phyloP scores from a whole-genome alignment of 2,329 filamentous ascomycete genomes.

The Ophiostoma sp. region DNA sequence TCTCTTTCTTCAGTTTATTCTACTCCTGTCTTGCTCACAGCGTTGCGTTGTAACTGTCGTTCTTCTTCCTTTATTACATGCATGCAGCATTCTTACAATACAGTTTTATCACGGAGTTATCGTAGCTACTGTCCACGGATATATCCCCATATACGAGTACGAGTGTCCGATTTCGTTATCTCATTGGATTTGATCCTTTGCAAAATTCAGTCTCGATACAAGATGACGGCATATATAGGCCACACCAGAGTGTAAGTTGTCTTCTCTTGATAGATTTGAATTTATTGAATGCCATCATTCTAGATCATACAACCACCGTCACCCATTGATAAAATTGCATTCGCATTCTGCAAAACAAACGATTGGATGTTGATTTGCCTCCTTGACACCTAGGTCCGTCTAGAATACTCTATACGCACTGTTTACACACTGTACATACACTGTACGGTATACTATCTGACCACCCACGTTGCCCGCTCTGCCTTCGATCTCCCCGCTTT shows the following conservation, averaged over 20 bases:
- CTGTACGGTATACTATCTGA: neutral
- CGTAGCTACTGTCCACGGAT: neutral
- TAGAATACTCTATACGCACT: neutral
- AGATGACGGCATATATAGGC: too few relatives aligned
- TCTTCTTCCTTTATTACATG: neutral
- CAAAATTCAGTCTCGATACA: too few relatives aligned
- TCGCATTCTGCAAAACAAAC: neutral
- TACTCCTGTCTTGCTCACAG: neutral
- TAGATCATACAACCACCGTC: too few relatives aligned
- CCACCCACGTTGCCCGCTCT: neutral
- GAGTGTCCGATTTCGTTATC: too few relatives aligned
- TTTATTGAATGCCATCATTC: too few relatives aligned
- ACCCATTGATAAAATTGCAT: neutral
- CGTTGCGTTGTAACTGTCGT: neutral
- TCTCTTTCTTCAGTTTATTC: too few relatives aligned
- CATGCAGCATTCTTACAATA: neutral
- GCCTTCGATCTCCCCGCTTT: conserved; percentile 2
- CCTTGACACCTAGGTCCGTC: neutral
- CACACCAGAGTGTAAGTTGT: too few relatives aligned
- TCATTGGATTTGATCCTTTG: too few relatives aligned
- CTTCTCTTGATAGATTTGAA: too few relatives aligned
- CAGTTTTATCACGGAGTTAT: neutral
- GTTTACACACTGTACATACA: neutral
- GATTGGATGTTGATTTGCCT: neutral
- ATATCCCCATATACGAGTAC: too few relatives aligned